Conservation (phyloP, 2,329 filamentous ascomycete species). For the Aspergillus aculeatus region DNA sequence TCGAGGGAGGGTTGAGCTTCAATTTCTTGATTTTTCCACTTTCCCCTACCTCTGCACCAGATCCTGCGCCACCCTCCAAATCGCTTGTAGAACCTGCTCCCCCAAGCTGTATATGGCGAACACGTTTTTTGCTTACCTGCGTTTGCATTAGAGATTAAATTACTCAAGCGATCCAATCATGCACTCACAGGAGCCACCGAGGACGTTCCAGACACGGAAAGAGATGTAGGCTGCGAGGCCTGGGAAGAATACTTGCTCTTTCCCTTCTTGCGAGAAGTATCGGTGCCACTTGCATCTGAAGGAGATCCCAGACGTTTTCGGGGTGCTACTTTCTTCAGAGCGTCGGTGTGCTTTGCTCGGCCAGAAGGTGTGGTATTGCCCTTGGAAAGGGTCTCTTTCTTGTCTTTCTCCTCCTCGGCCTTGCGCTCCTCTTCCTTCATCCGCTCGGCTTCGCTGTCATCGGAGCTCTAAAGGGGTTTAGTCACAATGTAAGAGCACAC, state of each 20-base stretch:
- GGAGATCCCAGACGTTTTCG: conserved; percentile 86
- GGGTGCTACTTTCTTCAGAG: conserved; percentile 55
- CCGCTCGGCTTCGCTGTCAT: conserved; percentile 65
- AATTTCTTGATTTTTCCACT: conserved; percentile 49
- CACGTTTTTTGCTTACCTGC: conserved; percentile 54
- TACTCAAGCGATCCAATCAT: not conserved
- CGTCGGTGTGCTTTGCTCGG: conserved; percentile 53
- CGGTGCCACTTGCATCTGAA: conserved; percentile 89
- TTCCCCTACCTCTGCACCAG: conserved; percentile 48
- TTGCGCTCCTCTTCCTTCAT: conserved; percentile 61
- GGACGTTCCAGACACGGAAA: conserved; percentile 63
- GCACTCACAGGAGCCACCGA: conserved; percentile 52
- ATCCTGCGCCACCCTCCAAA: conserved; percentile 53
- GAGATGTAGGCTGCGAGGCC: conserved; percentile 46
- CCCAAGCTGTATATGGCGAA: conserved; percentile 31
- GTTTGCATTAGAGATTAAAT: conserved; percentile 5
- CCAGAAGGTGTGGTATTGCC: conserved; percentile 68
- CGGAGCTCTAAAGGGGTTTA: conserved; percentile 47
- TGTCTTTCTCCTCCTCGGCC: conserved; percentile 56
- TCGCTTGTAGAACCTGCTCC: conserved; percentile 55
- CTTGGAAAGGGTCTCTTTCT: conserved; percentile 61
- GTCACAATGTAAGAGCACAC: not conserved
- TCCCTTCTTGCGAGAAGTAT: conserved; percentile 78
- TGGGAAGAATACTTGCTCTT: conserved; percentile 62
- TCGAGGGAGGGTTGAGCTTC: conserved; percentile 46